Conservation (phyloP, 2,329 filamentous ascomycete species). For the Drechslerella stenobrocha region DNA sequence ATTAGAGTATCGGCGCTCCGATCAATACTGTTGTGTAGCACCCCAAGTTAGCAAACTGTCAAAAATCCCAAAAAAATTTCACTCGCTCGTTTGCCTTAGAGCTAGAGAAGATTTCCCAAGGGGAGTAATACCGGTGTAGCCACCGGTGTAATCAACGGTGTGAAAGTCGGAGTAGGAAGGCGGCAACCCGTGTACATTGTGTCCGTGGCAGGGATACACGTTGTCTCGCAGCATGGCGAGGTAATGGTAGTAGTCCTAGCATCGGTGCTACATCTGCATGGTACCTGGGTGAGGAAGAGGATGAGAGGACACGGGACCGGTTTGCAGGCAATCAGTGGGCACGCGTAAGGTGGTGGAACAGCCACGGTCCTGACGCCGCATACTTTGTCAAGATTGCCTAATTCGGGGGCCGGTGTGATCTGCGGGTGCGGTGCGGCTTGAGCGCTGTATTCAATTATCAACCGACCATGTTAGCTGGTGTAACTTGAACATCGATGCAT, state of each 20-base stretch:
- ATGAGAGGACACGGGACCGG: slow-evolving; percentile 27
- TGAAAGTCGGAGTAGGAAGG: background rate
- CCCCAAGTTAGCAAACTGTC: no score
- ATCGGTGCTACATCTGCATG: slow-evolving; percentile 30
- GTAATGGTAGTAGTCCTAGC: slow-evolving; percentile 18
- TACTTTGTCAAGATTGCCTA: slow-evolving; percentile 1
- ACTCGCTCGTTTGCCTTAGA: background rate
- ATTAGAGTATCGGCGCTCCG: background rate
- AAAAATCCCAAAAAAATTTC: no score
- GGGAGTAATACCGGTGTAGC: slow-evolving; percentile 16
- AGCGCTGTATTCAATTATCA: slow-evolving; percentile 8
- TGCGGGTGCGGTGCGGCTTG: slow-evolving; percentile 37
- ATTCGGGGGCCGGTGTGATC: slow-evolving; percentile 28
- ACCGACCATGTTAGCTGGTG: background rate
- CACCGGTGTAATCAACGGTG: slow-evolving; percentile 7
- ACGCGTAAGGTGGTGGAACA: slow-evolving; percentile 17
- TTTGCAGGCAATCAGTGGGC: slow-evolving; percentile 22
- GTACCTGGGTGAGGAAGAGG: slow-evolving; percentile 17
- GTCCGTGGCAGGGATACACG: slow-evolving; percentile 27
- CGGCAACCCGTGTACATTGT: slow-evolving; percentile 33
- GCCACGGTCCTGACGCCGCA: slow-evolving; percentile 22
- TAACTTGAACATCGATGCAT: no score
- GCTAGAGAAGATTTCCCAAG: no score
- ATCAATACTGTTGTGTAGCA: slow-evolving; percentile 7
- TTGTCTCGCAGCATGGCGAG: slow-evolving; percentile 33